Conservation (phyloP, 1,284 basidiomycete species). For the Moesziomyces parantarcticus region DNA sequence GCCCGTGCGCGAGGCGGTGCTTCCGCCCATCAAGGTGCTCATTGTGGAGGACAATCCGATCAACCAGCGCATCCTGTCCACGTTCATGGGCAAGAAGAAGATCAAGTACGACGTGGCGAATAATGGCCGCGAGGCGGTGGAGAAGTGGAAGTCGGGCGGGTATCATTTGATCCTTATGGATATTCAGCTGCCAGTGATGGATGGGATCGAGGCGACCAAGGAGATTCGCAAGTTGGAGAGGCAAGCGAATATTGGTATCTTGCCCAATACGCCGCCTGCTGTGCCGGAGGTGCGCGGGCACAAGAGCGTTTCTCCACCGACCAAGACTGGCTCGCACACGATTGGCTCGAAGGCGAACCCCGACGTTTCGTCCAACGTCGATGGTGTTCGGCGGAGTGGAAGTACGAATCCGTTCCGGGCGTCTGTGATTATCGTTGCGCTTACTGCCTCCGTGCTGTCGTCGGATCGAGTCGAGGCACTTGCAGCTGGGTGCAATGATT, state of each 20-base stretch:
- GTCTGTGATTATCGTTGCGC: conserved; percentile 97
- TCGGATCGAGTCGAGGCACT: conserved; percentile 94
- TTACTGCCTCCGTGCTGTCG: conserved; percentile 91
- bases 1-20: conserved; percentile 54
- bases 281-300: conserved; percentile 10
- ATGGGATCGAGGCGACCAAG: conserved; percentile 95
- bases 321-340: conserved; percentile 2
- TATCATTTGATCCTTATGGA: conserved; percentile 99
- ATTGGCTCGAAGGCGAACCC: neutral
- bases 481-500: conserved; percentile 98
- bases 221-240: conserved; percentile 91
- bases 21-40: conserved; percentile 66
- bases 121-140: conserved; percentile 93
- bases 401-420: conserved; percentile 76
- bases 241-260: conserved; percentile 76
- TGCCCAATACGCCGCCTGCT: conserved; percentile 74
- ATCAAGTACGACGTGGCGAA: conserved; percentile 95
- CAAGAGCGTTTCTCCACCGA: too few relatives aligned
- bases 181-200: conserved; percentile 99
- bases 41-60: conserved; percentile 86
- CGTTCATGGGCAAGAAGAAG: conserved; percentile 94
- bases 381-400: conserved; percentile 21
- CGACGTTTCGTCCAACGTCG: too few relatives aligned
- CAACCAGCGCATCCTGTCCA: conserved; percentile 94
- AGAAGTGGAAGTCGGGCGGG: conserved; percentile 91